A percentile compares a stretch with the other conserved stretches of the same genome.
These are phyloP conservation scores for Suillus bovinus DNA, from an alignment of 768 basidiomycete species.

Conservation along the genomic window DNA sequence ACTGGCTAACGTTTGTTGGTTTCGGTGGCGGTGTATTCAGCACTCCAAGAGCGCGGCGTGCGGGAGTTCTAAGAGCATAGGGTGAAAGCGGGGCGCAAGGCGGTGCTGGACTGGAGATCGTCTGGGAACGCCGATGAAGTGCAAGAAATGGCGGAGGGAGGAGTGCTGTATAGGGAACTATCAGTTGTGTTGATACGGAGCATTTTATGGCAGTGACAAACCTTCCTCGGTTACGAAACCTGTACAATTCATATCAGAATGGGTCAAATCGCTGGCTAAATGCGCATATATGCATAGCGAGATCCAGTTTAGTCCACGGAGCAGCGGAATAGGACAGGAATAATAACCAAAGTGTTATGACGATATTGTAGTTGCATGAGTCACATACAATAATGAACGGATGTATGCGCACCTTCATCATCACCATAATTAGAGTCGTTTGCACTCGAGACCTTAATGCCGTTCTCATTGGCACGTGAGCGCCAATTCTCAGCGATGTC, in stretches of 20 bases:
- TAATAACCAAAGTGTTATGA: conserved; percentile 14
- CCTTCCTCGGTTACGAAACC: conserved; percentile 52
- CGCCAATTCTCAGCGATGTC: conserved; percentile 74
- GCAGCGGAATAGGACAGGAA: conserved; percentile 1
- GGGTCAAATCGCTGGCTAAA: conserved; percentile 52
- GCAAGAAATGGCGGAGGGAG: conserved; percentile 62
- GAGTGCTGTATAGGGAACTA: conserved; percentile 39
- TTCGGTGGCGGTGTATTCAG: conserved; percentile 69
- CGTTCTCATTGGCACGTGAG: conserved; percentile 67
- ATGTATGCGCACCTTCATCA: conserved; percentile 48
- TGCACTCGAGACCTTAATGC: conserved; percentile 59
- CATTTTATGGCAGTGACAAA: conserved; percentile 27
- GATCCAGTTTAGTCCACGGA: neutral
- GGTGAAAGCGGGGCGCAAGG: conserved; percentile 28
- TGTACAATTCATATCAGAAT: conserved; percentile 50
- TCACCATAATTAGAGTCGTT: conserved; percentile 40
- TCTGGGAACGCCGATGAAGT: conserved; percentile 54
- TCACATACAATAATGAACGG: conserved; percentile 12
- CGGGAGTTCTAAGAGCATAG: conserved; percentile 31
- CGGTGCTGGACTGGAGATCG: conserved; percentile 53
- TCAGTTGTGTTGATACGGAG: conserved; percentile 24
- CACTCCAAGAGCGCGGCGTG: conserved; percentile 37
- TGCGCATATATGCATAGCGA: conserved; percentile 38
- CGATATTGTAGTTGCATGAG: conserved; percentile 16
- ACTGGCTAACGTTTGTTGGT: conserved; percentile 49